Evolutionary conservation across 2,329 filamentous ascomycete species (phyloP), one percentile per base, ranked within the genome.

Genomic region (Clonostachys sp.): DNA sequence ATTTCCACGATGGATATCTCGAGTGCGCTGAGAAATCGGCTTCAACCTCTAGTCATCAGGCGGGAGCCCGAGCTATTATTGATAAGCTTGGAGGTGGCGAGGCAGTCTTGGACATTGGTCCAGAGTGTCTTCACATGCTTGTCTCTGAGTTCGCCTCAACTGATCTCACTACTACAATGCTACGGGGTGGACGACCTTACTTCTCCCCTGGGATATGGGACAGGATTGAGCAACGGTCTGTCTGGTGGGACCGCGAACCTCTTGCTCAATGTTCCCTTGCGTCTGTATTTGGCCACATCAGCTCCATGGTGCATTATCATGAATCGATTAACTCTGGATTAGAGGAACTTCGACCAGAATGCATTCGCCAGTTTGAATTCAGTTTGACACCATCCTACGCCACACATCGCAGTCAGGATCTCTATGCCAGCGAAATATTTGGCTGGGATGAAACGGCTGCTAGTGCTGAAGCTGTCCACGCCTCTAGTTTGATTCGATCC

Each of bases 101-200:
- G 0, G 12, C 48, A 0, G 59, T 61, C 1, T 18, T 65, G 3
- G 48, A 40, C 2, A 55, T 48, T 4, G 55, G 59, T 1, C 59
- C 59, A 5, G 60, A 63, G 18, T 55, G 62, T 2, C 50, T 65
- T 4, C 60, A 67, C 10, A 57, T 73, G 53, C 65, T 73, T 43
- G 47, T 73, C 6, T 71, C 70, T 0, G 68, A 71, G 43, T 73
- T 73, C 42, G 63, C 64, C 4, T 71, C 70, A 0, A 65, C 68
- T 46, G 70, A 73, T 47, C 57, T 73, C 9, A 72, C 68, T 1
- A 64, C 68, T 12, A 60, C 69, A 2, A 52, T 73, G 47, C 56
- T 73, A 1, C 68, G 64, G n/a, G 68, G 67, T 0, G 58, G 60
- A 16, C 49, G 58, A 5, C 68, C 69, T 1, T 67, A 62, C 10